These are phyloP conservation scores for Pestalotiopsis fici DNA, from an alignment of 2,329 filamentous ascomycete genomes.

Conservation along the genomic window DNA sequence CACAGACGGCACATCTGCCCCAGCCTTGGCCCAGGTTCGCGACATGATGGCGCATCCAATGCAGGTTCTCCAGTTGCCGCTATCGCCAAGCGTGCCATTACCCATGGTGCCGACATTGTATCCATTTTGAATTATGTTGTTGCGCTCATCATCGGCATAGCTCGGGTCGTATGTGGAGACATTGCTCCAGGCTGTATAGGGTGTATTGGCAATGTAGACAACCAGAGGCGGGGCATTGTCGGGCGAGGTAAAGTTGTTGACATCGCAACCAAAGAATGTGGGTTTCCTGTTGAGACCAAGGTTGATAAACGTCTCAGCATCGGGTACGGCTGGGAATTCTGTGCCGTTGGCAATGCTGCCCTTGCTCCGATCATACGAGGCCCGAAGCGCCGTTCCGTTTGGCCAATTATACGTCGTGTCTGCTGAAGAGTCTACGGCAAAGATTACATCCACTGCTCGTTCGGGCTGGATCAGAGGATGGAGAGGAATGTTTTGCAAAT, in stretches of 20 bases:
- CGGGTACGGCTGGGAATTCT: slow-evolving; percentile 71
- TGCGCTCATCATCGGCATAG: slow-evolving; percentile 67
- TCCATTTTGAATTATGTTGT: slow-evolving; percentile 84
- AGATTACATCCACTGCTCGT: slow-evolving; percentile 77
- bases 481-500: slow-evolving; percentile 77
- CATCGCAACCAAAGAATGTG: slow-evolving; percentile 80
- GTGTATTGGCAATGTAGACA: slow-evolving; percentile 86
- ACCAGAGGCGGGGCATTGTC: slow-evolving; percentile 58
- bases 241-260: slow-evolving; percentile 54
- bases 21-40: slow-evolving; percentile 73
- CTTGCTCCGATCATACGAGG: slow-evolving; percentile 70
- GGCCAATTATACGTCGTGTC: slow-evolving; percentile 73
- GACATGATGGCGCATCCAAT: slow-evolving; percentile 85
- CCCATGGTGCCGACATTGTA: slow-evolving; percentile 81
- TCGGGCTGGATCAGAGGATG: slow-evolving; percentile 74
- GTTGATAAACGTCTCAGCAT: slow-evolving; percentile 77
- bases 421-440: slow-evolving; percentile 77
- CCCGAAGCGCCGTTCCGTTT: slow-evolving; percentile 74
- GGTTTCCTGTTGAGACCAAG: slow-evolving; percentile 72
- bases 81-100: slow-evolving; percentile 63
- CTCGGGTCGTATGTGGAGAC: slow-evolving; percentile 72
- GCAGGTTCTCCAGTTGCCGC: slow-evolving; percentile 73
- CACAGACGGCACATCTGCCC: slow-evolving; percentile 65
- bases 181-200: slow-evolving; percentile 78
- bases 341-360: slow-evolving; percentile 62